A percentile compares a stretch with the other conserved stretches of the same genome.
These are phyloP conservation scores for Phytophthora ohioensis DNA, from an alignment of 352 stramenopile species.

Conservation along the genomic window DNA sequence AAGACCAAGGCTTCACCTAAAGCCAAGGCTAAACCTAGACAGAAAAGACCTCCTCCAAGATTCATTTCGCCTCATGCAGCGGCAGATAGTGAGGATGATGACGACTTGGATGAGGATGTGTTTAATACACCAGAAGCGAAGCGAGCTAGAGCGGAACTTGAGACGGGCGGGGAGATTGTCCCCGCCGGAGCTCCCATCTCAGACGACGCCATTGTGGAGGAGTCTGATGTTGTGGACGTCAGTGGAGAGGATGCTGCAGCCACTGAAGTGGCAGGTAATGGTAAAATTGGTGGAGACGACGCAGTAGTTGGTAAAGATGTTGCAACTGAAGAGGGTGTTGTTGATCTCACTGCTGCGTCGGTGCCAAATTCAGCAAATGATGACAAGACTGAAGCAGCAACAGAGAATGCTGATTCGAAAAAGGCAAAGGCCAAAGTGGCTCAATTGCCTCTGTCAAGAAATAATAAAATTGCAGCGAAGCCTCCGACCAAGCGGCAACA, in stretches of 20 bases:
- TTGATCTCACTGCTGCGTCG: constrained; percentile 35
- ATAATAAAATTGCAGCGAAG: constrained; percentile 17
- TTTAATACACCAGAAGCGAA: constrained; percentile 43
- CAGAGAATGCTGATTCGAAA: constrained; percentile 18
- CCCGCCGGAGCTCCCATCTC: constrained; percentile 35
- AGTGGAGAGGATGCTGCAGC: constrained; percentile 14
- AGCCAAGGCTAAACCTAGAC: constrained; percentile 22
- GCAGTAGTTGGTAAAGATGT: neutral
- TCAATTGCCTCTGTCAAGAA: constrained; percentile 6
- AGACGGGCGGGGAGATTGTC: constrained; percentile 27
- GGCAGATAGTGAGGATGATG: constrained; percentile 34
- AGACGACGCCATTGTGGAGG: constrained; percentile 28
- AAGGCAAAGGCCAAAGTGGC: constrained; percentile 27
- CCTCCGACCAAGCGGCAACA: constrained; percentile 35
- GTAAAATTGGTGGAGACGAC: neutral
- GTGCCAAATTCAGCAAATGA: neutral
- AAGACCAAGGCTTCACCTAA: constrained; percentile 34
- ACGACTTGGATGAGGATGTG: constrained; percentile 35
- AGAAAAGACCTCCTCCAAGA: constrained; percentile 27
- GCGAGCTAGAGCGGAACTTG: constrained; percentile 35
- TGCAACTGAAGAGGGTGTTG: constrained; percentile 16
- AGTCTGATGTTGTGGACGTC: constrained; percentile 28
- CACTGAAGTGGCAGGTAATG: neutral
- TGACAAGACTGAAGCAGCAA: constrained; percentile 2
- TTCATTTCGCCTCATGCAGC: constrained; percentile 49